Evolutionary conservation across 1,284 basidiomycete species (phyloP).

Genomic region (Thecaphora thlaspeos): DNA sequence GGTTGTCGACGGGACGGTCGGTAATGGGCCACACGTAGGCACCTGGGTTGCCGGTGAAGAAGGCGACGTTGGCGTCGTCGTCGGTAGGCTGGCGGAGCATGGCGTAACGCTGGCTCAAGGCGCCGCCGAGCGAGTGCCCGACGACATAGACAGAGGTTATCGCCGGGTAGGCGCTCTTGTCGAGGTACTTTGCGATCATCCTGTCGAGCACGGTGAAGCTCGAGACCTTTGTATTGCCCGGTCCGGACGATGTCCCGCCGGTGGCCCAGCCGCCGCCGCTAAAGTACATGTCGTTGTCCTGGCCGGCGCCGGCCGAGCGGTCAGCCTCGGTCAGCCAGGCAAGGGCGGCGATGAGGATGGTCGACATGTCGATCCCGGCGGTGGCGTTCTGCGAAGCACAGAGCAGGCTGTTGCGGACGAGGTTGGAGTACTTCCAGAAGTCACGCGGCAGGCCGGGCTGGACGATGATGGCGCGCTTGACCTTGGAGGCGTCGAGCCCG

Average conservation of each 20-base stretch:
- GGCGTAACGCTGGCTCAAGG: slow-evolving; percentile 48
- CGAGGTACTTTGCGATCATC: slow-evolving; percentile 39
- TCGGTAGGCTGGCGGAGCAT: slow-evolving; percentile 35
- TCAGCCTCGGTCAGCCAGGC: slow-evolving; percentile 38
- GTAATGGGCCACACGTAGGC: slow-evolving; percentile 38
- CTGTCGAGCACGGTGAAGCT: slow-evolving; percentile 44
- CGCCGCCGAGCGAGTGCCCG: slow-evolving; percentile 50
- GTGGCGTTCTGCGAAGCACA: slow-evolving; percentile 35
- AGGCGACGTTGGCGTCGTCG: slow-evolving; percentile 32
- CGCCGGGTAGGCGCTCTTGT: slow-evolving; percentile 44
- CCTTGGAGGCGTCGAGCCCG: slow-evolving; percentile 22
- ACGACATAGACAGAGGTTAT: slow-evolving; percentile 43
- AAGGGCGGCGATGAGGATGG: slow-evolving; percentile 45
- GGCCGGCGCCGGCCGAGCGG: slow-evolving; percentile 29
- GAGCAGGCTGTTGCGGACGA: slow-evolving; percentile 44
- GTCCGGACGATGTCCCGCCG: slow-evolving; percentile 33
- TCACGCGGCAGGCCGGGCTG: slow-evolving; percentile 45
- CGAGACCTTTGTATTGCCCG: slow-evolving; percentile 20
- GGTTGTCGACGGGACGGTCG: slow-evolving; percentile 27
- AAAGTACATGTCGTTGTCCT: slow-evolving; percentile 37
- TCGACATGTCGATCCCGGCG: slow-evolving; percentile 34
- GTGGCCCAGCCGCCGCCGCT: slow-evolving; percentile 25
- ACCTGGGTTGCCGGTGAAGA: slow-evolving; percentile 47
- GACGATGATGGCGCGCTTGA: slow-evolving; percentile 45
- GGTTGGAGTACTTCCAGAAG: slow-evolving; percentile 49